These are phyloP conservation scores for Kandelia obovata DNA, from an alignment of 345 rosid genomes.

Conservation along the genomic window DNA sequence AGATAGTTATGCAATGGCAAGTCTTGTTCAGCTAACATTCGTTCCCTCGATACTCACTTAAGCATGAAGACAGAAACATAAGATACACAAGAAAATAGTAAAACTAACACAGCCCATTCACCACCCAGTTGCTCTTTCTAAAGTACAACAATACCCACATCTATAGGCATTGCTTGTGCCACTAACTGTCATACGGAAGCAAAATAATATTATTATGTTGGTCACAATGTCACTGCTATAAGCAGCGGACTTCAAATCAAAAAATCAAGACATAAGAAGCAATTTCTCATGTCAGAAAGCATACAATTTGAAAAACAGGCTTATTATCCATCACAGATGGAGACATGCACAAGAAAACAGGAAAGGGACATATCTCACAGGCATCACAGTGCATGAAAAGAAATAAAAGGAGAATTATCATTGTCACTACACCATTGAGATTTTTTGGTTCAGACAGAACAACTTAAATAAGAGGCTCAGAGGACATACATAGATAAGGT, in stretches of 20 bases:
- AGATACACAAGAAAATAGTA: too few relatives aligned
- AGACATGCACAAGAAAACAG: neutral
- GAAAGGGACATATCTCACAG: neutral
- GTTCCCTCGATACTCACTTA: too few relatives aligned
- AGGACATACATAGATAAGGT: conserved; percentile 77
- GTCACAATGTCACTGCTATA: neutral
- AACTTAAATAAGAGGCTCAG: conserved; percentile 1
- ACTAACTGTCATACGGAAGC: too few relatives aligned
- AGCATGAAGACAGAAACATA: too few relatives aligned
- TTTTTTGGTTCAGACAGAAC: neutral
- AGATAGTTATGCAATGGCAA: neutral
- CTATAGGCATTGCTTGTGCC: too few relatives aligned
- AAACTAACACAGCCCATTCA: too few relatives aligned
- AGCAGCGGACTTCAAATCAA: neutral
- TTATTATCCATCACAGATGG: neutral
- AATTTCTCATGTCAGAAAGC: neutral
- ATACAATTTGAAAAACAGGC: neutral
- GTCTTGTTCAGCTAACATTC: too few relatives aligned
- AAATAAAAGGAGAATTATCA: neutral
- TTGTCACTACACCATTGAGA: neutral
- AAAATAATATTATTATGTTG: too few relatives aligned
- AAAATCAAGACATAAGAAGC: neutral
- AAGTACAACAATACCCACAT: too few relatives aligned
- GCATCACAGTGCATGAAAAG: neutral
- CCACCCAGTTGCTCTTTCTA: too few relatives aligned